phyloP scores from a whole-genome alignment of 768 basidiomycete species.

The Tremella mesenterica region DNA sequence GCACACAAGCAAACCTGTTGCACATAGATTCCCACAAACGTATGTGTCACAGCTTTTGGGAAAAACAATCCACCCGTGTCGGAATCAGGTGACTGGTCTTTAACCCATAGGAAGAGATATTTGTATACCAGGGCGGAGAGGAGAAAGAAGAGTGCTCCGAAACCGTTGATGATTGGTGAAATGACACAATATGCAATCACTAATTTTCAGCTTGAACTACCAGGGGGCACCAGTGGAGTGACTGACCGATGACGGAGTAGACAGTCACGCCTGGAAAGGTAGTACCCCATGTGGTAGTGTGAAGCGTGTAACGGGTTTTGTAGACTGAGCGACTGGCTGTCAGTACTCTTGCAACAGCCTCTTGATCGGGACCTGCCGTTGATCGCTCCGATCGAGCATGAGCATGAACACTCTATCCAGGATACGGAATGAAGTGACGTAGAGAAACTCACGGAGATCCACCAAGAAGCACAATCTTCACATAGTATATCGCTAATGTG shows the following conservation, averaged over 20 bases:
- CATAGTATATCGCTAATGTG: conserved; percentile 71
- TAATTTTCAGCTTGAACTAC: conserved; percentile 5
- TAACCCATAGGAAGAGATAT: conserved; percentile 69
- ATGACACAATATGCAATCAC: conserved; percentile 65
- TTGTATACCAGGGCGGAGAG: conserved; percentile 70
- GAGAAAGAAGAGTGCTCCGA: conserved; percentile 73
- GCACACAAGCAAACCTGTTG: conserved; percentile 76
- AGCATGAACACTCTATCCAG: too few species aligned
- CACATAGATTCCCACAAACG: conserved; percentile 90
- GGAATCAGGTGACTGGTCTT: conserved; percentile 57
- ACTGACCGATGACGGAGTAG: conserved; percentile 70
- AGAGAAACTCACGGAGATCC: conserved; percentile 53
- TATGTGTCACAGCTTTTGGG: conserved; percentile 83
- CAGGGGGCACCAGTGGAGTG: too few species aligned
- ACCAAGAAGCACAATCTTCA: conserved; percentile 77
- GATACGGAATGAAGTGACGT: neutral
- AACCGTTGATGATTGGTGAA: conserved; percentile 85
- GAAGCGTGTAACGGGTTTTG: conserved; percentile 66
- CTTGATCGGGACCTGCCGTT: too few species aligned
- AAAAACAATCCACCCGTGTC: conserved; percentile 94
- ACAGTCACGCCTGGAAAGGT: conserved; percentile 62
- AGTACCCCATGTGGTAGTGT: conserved; percentile 67
- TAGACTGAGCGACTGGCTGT: conserved; percentile 56
- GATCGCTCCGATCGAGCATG: too few species aligned
- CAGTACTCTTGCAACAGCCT: conserved; percentile 46